Percentiles rank a stretch among this genome's conserved stretches.
These are phyloP conservation scores for Fusarium sp. DNA, from an alignment of 2,329 filamentous ascomycete genomes.

Conservation along the genomic window DNA sequence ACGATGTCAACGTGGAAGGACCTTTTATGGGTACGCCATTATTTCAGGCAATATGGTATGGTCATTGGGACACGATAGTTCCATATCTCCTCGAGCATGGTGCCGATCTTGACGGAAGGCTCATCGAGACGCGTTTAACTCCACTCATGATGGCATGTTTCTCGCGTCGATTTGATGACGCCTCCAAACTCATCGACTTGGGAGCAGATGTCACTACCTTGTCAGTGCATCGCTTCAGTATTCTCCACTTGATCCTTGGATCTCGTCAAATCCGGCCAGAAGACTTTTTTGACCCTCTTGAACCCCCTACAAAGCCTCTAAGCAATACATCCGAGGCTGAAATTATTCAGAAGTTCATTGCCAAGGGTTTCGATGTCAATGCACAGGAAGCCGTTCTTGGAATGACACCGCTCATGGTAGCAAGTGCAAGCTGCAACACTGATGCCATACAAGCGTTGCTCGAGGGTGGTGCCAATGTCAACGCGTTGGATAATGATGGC, in stretches of 20 bases:
- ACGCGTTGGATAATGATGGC: constrained; percentile 45
- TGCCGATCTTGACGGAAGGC: constrained; percentile 42
- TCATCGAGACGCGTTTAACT: constrained; percentile 46
- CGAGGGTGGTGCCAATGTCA: constrained; percentile 43
- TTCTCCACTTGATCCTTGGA: constrained; percentile 46
- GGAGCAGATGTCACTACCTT: constrained; percentile 43
- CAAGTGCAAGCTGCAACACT: constrained; percentile 46
- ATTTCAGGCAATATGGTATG: constrained; percentile 47
- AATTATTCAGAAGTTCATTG: constrained; percentile 45
- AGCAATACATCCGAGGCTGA: constrained; percentile 42
- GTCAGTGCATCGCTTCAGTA: constrained; percentile 46
- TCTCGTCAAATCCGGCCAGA: constrained; percentile 41
- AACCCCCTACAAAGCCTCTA: constrained; percentile 5
- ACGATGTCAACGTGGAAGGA: constrained; percentile 40
- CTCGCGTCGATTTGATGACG: constrained; percentile 46
- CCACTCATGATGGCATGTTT: constrained; percentile 48
- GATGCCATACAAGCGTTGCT: constrained; percentile 44
- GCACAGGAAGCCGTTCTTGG: constrained; percentile 44
- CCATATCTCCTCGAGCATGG: constrained; percentile 47
- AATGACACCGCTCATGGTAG: constrained; percentile 49
- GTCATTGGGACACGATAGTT: constrained; percentile 45
- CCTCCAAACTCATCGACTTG: constrained; percentile 44
- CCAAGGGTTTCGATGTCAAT: constrained; percentile 46
- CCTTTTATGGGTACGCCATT: constrained; percentile 47
- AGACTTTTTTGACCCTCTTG: constrained; percentile 37